phyloP scores from a whole-genome alignment of 768 basidiomycete species.

The Rhodotorula diobovata region DNA sequence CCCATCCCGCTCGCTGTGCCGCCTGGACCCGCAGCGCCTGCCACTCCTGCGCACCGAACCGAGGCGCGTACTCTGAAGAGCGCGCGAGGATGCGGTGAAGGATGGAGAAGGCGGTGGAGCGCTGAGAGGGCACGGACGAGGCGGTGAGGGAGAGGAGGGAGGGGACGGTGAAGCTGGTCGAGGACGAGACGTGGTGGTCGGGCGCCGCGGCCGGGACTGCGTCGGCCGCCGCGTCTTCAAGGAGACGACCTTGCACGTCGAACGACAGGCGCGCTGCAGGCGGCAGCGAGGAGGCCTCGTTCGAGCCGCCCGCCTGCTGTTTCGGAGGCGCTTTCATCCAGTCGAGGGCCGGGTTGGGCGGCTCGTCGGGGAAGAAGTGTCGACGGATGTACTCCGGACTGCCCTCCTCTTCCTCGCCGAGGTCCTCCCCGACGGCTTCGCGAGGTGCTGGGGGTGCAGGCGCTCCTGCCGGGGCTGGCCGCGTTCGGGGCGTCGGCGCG shows the following conservation, averaged over 20 bases:
- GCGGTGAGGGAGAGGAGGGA: constrained; percentile 25
- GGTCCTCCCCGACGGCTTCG: not conserved
- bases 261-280: not conserved
- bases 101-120: constrained; percentile 21
- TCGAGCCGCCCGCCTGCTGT: not conserved
- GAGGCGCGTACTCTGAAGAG: not conserved
- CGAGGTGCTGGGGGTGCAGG: not conserved
- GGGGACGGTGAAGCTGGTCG: constrained; percentile 22
- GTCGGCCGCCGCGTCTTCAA: not conserved
- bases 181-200: constrained; percentile 30
- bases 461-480: constrained; percentile 2
- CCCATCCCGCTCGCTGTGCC: constrained; percentile 6
- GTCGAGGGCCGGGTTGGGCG: constrained; percentile 67
- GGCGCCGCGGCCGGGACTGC: not conserved
- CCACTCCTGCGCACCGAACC: constrained; percentile 22
- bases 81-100: constrained; percentile 15
- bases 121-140: constrained; percentile 35
- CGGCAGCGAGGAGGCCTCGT: not conserved
- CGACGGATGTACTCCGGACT: constrained; percentile 76
- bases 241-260: constrained; percentile 9
- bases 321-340: constrained; percentile 63
- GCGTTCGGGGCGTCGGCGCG: not conserved
- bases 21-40: not conserved
- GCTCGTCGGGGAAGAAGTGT: constrained; percentile 72
- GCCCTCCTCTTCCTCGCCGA: constrained; percentile 54